A percentile compares a stretch with the other conserved stretches of the same genome.
These are phyloP conservation scores for Boechera retrofracta DNA, from an alignment of 345 rosid genomes.

Conservation along the genomic window DNA sequence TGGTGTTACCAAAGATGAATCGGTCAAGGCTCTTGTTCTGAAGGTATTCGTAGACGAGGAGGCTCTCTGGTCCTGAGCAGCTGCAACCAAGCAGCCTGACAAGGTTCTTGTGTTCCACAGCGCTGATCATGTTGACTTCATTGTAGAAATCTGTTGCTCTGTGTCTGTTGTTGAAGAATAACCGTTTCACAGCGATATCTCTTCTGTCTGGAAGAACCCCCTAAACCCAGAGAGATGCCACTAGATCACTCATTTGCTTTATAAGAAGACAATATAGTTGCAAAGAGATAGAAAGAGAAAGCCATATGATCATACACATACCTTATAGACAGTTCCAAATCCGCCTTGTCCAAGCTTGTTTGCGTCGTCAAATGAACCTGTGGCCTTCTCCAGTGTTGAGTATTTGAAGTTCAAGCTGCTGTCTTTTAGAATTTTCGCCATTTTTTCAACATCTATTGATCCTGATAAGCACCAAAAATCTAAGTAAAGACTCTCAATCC, in stretches of 20 bases:
- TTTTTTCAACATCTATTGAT: constrained; percentile 64
- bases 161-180: constrained; percentile 87
- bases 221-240: constrained; percentile 44
- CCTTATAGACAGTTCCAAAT: constrained; percentile 95
- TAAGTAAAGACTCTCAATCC: neutral
- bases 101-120: constrained; percentile 88
- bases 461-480: constrained; percentile 49
- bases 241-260: constrained; percentile 4
- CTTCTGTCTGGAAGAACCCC: constrained; percentile 88
- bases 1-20: constrained; percentile 67
- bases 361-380: constrained; percentile 64
- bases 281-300: constrained; percentile 5
- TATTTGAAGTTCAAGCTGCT: constrained; percentile 92
- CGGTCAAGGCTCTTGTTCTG: constrained; percentile 86
- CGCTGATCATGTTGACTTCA: constrained; percentile 89
- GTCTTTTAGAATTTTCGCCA: constrained; percentile 73
- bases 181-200: constrained; percentile 92
- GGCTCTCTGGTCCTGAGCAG: constrained; percentile 95
- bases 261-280: neutral
- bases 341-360: constrained; percentile 99
- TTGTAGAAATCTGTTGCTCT: constrained; percentile 92
- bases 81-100: constrained; percentile 91
- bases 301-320: constrained; percentile 21
- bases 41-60: constrained; percentile 86
- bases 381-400: constrained; percentile 86